Base-by-base conservation (phyloP, 202 grass and related monocot species). In the Musa balbisiana region DNA sequence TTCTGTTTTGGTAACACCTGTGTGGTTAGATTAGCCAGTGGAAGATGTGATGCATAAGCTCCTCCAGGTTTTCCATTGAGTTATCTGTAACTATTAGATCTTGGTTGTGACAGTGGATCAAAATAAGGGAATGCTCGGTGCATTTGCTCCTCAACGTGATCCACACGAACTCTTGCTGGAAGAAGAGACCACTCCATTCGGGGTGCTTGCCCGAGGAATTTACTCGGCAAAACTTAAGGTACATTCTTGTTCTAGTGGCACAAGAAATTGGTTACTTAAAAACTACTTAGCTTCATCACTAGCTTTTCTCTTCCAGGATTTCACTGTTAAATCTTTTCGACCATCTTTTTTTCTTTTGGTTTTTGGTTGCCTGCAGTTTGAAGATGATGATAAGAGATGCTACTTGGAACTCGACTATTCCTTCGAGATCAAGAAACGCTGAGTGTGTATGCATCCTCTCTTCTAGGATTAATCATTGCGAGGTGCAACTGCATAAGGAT, bases 101-200 rank as follows among this genome's bases (percentile, higher is more conserved):
- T 82, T 71, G 24, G 68, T 76, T 64, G 25, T 67, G 15, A 52
- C 59, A 87, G 85, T 87, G 49, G 85, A 87, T 83, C 77, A 87
- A 80, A 84, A 56, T 51, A 80, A 83, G 68, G 85, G 73, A 60
- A 87, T 87, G 85, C 67, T 87, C 24, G 85, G 85, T 33, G 81
- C 81, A 15, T 87, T 81, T 78, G 78, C 77, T 78, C 85, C 85
- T 73, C 81, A 84, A 52, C 67, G 60, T 17, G 78, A 77, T 33
- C 72, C 73, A 2, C 84, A 84, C 58, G 78, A 83, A 53, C 78
- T 81, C 59, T 67, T 83, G 77, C 76, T 87, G 2, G 85, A 87
- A 80, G 85, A 87, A 80, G 85, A 84, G 43, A 87, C 81, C 20
- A 87, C 85, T 53, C 85, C 85, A 51, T 87, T 81, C 17, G 85